A percentile compares a stretch with the other conserved stretches of the same genome.
Evolutionary conservation across 345 rosid genomes (phyloP).

Genomic region (Passiflora organensis): DNA sequence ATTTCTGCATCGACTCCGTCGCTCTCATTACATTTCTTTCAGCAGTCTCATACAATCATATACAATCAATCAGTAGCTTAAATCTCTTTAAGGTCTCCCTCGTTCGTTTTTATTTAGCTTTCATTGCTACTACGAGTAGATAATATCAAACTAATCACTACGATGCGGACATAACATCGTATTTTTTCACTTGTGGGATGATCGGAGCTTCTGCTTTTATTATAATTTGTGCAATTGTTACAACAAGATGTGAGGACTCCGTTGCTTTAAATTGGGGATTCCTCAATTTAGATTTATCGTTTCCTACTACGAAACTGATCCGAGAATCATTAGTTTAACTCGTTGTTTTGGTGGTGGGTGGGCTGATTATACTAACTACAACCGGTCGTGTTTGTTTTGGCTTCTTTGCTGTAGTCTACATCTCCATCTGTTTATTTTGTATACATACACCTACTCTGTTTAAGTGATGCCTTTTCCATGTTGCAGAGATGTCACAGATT

Average conservation of each 20-base stretch:
- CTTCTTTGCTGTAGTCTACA: not conserved
- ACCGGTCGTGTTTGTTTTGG: not conserved
- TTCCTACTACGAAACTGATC: not conserved
- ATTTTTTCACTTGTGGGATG: too few relatives aligned
- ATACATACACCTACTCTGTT: too few relatives aligned
- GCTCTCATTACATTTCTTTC: not conserved
- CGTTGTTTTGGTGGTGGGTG: not conserved
- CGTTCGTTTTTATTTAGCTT: not conserved
- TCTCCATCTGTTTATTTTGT: not conserved
- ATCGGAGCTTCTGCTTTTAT: too few relatives aligned
- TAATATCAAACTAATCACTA: not conserved
- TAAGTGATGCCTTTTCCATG: not conserved
- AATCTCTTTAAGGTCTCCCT: too few relatives aligned
- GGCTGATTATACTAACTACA: not conserved
- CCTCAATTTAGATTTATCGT: too few relatives aligned
- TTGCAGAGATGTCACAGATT: conserved; percentile 47
- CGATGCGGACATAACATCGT: too few relatives aligned
- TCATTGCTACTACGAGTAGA: not conserved
- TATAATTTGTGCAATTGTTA: not conserved
- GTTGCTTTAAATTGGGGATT: too few relatives aligned
- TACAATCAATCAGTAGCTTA: not conserved
- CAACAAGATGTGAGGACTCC: not conserved
- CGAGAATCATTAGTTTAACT: not conserved
- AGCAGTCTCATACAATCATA: not conserved
- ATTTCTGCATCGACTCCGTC: not conserved